Evolutionary conservation across 176 grass and related monocot species (phyloP), one percentile per base, ranked within the genome.

Genomic region (Ananas comosus): DNA sequence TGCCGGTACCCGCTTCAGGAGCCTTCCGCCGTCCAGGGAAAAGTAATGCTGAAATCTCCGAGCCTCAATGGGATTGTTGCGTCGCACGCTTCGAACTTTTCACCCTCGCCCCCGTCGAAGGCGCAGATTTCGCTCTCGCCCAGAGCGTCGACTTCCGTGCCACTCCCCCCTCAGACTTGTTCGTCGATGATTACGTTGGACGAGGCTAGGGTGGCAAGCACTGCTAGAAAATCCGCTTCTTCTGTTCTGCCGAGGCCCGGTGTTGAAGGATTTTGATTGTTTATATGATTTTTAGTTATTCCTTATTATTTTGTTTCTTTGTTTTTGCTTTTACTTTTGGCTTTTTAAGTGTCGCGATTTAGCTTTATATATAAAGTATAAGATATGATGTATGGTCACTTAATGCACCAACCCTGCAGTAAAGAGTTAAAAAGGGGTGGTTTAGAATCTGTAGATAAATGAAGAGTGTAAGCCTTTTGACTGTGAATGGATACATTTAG

Each of bases 231-330:
- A 74, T 51, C 16, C 2, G 70, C 76, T 2, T 51, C 85, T 19
- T 72, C 69, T 51, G 76, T 83, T 13, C 47, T 82, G 27, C 82
- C 50, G 29, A 83, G 89, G 68, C 73, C 80, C 58, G 78, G 89
- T 1, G 85, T 92, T 1, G 85, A 92, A 81, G 89, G 89, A 49
- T 99, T 99, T 84, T 99, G 85, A 90, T 64, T 90, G 94, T 86
- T 70, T 78, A 90, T 99, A 90, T 75, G 16, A 13, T 61, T 42
- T 29, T 53, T 50, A 69, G 75, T 12, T 73, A 63, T 72, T 76
- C 18, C 82, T 83, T 57, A 28, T 67, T 72, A 76, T 50, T 18
- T 73, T 84, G 81, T 73, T 53, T 87, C 91, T 83, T 65, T 42
- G 82, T 87, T 59, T 67, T 50, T 87, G 89, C 80, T 63, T 2